Conservation (phyloP, 2,329 filamentous ascomycete species). For the Fusarium pseudocircinatum region DNA sequence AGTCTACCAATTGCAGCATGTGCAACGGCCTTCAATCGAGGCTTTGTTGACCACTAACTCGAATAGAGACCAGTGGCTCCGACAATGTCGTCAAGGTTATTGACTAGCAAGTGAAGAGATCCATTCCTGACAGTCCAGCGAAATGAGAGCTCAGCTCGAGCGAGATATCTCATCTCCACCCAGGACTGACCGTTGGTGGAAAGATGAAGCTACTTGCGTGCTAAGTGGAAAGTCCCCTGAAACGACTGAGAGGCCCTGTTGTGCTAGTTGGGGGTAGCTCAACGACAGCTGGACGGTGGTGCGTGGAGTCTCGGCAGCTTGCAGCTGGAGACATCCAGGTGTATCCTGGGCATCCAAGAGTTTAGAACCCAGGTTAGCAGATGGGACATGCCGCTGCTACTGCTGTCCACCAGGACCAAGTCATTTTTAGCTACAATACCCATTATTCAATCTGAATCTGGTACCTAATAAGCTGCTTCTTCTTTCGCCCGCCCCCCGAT, state of each 20-base stretch:
- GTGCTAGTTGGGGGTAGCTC: constrained; percentile 20
- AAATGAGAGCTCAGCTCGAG: constrained; percentile 31
- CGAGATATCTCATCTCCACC: constrained; percentile 34
- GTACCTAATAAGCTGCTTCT: constrained; percentile 27
- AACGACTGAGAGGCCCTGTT: constrained; percentile 30
- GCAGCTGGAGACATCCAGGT: constrained; percentile 29
- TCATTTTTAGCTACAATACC: constrained; percentile 33
- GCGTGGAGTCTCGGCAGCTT: constrained; percentile 31
- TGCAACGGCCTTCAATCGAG: neutral
- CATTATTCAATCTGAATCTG: constrained; percentile 9
- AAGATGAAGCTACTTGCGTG: constrained; percentile 26
- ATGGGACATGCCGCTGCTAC: constrained; percentile 26
- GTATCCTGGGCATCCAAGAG: constrained; percentile 32
- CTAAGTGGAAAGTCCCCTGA: constrained; percentile 34
- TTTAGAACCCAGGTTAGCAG: neutral
- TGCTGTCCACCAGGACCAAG: constrained; percentile 31
- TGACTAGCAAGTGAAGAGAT: constrained; percentile 22
- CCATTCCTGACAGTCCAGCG: constrained; percentile 18
- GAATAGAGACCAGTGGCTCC: constrained; percentile 3
- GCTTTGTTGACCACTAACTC: constrained; percentile 9
- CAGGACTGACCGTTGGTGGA: constrained; percentile 32
- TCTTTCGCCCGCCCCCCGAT: constrained; percentile 31
- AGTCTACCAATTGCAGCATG: constrained; percentile 6
- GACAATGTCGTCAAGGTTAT: constrained; percentile 12
- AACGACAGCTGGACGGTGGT: constrained; percentile 18